These are phyloP conservation scores for Solanum hybrid DNA, from an alignment of 305 asterid genomes.

Conservation along the genomic window DNA sequence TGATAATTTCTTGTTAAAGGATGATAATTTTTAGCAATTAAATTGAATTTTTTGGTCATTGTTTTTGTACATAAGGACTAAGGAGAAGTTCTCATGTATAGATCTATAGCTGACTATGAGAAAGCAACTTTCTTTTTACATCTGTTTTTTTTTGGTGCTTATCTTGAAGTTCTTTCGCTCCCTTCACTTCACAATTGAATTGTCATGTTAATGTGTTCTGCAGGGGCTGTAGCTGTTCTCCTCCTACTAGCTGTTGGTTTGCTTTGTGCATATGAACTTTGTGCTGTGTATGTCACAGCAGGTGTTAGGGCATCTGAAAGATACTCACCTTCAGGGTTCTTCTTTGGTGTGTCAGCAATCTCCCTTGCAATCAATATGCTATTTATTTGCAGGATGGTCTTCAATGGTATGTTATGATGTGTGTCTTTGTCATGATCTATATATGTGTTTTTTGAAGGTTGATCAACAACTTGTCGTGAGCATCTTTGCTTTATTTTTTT, in stretches of 20 bases:
- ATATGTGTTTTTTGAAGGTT: neutral
- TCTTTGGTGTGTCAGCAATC: conserved; percentile 98
- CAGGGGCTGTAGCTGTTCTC: conserved; percentile 98
- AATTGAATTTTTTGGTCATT: neutral
- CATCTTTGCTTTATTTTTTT: neutral
- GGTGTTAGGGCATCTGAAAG: conserved; percentile 93
- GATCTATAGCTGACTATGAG: neutral
- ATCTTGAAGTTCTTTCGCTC: neutral
- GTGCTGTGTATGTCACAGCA: conserved; percentile 95
- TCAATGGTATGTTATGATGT: conserved; percentile 55
- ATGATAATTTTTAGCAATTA: neutral
- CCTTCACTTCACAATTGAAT: neutral
- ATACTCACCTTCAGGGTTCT: conserved; percentile 97
- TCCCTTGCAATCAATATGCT: conserved; percentile 98
- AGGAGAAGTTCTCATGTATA: neutral
- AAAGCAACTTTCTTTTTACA: neutral
- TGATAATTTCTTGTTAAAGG: neutral
- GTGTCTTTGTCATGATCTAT: conserved; percentile 4
- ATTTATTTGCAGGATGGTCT: conserved; percentile 98
- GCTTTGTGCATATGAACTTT: conserved; percentile 97
- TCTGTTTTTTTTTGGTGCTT: neutral
- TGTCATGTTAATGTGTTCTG: conserved; percentile 1
- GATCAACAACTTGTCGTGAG: neutral
- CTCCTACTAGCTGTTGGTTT: conserved; percentile 95
- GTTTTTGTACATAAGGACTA: neutral